Evolutionary conservation across 441 rosid species (phyloP).

Genomic region (Bruguiera hainesii): DNA sequence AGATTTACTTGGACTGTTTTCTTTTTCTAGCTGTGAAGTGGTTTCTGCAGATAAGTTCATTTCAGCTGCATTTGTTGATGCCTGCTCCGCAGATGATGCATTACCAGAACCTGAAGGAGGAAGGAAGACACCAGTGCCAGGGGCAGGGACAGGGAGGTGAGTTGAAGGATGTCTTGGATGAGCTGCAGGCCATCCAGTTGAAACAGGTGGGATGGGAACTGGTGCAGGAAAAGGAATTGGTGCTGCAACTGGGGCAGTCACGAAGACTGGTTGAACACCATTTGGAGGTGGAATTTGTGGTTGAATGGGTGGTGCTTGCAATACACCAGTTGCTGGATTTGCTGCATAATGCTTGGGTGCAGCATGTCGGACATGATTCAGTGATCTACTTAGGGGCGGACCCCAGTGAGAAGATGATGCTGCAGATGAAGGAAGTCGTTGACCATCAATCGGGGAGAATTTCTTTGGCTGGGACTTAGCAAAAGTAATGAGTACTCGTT

Average conservation of each 20-base stretch:
- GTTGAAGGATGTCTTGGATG: conserved; percentile 57
- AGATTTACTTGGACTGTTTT: conserved; percentile 30
- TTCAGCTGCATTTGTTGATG: conserved; percentile 23
- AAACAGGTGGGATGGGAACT: conserved; percentile 51
- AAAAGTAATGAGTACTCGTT: conserved; percentile 73
- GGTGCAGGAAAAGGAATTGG: conserved; percentile 58
- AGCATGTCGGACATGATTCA: conserved; percentile 49
- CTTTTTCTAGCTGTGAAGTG: conserved; percentile 22
- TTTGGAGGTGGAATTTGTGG: conserved; percentile 54
- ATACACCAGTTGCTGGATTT: conserved; percentile 42
- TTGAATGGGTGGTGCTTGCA: conserved; percentile 53
- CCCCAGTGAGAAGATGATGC: conserved; percentile 49
- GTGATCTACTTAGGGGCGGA: conserved; percentile 52
- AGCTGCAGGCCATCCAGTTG: conserved; percentile 62
- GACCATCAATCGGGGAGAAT: conserved; percentile 34
- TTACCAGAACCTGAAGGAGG: conserved; percentile 56
- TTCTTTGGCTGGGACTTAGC: conserved; percentile 58
- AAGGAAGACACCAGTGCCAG: conserved; percentile 96
- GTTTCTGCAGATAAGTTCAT: conserved; percentile 20
- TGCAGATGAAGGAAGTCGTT: conserved; percentile 31
- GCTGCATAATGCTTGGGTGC: conserved; percentile 49
- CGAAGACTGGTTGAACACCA: conserved; percentile 51
- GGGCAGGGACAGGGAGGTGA: conserved; percentile 44
- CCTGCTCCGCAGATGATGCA: conserved; percentile 29
- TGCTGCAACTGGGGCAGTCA: conserved; percentile 45